Conservation (phyloP, 2,329 filamentous ascomycete genomes). For the Verticillium klebahnii region DNA sequence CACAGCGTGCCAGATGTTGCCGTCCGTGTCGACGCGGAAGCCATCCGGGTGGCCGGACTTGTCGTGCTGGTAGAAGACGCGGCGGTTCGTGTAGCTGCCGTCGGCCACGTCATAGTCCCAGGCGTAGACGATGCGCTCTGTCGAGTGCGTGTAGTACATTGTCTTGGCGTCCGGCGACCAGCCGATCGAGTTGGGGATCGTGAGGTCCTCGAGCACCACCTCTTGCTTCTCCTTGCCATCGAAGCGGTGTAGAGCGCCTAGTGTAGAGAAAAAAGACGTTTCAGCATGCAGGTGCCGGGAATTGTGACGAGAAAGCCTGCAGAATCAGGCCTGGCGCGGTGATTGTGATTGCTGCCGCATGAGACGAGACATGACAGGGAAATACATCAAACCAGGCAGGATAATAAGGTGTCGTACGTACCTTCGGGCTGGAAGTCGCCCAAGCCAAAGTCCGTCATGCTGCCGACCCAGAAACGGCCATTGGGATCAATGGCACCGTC, state of each 20-base stretch:
- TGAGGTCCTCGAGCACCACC: slow-evolving; percentile 58
- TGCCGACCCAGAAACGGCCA: slow-evolving; percentile 80
- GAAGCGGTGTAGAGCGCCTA: slow-evolving; percentile 71
- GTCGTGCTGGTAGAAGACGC: slow-evolving; percentile 68
- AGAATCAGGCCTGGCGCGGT: not conserved
- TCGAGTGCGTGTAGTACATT: slow-evolving; percentile 81
- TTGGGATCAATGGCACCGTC: slow-evolving; percentile 77
- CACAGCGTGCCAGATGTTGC: slow-evolving; percentile 86
- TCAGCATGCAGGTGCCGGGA: not conserved
- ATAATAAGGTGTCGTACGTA: slow-evolving; percentile 22
- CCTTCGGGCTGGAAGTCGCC: slow-evolving; percentile 58
- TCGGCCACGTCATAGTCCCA: slow-evolving; percentile 68
- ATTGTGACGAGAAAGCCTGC: not conserved
- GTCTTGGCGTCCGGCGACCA: slow-evolving; percentile 71
- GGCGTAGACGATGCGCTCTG: slow-evolving; percentile 63
- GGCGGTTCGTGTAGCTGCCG: slow-evolving; percentile 65
- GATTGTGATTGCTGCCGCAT: not conserved
- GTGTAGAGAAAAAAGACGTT: slow-evolving; percentile 8
- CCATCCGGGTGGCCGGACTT: slow-evolving; percentile 72
- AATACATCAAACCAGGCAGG: not conserved
- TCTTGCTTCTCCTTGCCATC: slow-evolving; percentile 56
- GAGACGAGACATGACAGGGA: not conserved
- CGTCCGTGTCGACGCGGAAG: slow-evolving; percentile 76
- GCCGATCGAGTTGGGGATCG: slow-evolving; percentile 79
- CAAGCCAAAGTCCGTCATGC: slow-evolving; percentile 70